These are phyloP conservation scores for Eucalyptus polyanthemos DNA, from an alignment of 345 rosid genomes.

Conservation along the genomic window DNA sequence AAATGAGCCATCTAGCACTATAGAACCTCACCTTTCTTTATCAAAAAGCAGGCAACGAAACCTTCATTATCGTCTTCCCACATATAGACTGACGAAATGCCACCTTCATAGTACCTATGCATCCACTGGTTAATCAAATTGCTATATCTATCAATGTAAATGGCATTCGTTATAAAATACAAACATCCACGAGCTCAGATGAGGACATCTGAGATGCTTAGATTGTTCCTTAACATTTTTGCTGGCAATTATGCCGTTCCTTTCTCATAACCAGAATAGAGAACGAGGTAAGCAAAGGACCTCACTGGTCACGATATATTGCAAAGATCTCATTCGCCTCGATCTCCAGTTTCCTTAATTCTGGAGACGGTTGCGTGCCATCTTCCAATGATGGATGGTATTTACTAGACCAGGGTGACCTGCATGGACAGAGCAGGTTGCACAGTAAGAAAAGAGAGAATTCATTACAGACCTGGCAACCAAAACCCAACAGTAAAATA, in stretches of 20 bases:
- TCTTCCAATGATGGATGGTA: slow-evolving; percentile 77
- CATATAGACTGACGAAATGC: slow-evolving; percentile 93
- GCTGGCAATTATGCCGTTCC: not conserved
- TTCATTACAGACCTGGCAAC: not conserved
- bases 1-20: not conserved
- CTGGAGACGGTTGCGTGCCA: slow-evolving; percentile 65
- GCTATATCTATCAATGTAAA: not conserved
- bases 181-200: not conserved
- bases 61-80: slow-evolving; percentile 96
- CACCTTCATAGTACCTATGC: slow-evolving; percentile 95
- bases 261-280: not conserved
- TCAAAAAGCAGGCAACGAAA: slow-evolving; percentile 85
- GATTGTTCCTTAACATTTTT: not conserved
- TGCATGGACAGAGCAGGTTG: not conserved
- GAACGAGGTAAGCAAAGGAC: slow-evolving; percentile 76
- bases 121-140: slow-evolving; percentile 15
- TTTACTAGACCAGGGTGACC: slow-evolving; percentile 95
- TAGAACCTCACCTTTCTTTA: slow-evolving; percentile 71
- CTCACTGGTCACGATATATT: slow-evolving; percentile 99
- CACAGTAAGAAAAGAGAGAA: not conserved
- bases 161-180: not conserved
- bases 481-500: not conserved
- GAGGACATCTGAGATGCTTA: not conserved
- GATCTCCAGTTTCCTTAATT: slow-evolving; percentile 77
- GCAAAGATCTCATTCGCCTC: slow-evolving; percentile 89